Evolutionary conservation across 192 early-diverging fungal genomes (phyloP).

Genomic region (Backusella tarrabulga): DNA sequence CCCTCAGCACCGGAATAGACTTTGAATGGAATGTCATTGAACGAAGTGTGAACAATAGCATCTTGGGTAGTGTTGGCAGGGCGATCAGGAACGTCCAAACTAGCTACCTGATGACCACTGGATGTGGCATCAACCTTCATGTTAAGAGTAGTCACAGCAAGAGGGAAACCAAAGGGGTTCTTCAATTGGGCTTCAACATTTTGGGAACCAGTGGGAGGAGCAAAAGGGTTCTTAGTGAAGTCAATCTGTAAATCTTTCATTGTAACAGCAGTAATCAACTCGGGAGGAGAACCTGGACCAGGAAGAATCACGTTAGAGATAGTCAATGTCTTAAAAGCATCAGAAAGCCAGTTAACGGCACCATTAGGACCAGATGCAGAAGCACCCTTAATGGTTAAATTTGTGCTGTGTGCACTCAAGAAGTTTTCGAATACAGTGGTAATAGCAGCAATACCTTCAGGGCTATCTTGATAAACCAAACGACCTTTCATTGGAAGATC

Average conservation of each 20-base stretch:
- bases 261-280: slow-evolving; percentile 38
- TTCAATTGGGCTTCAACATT: slow-evolving; percentile 40
- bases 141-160: slow-evolving; percentile 42
- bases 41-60: slow-evolving; percentile 22
- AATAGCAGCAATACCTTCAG: slow-evolving; percentile 44
- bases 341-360: slow-evolving; percentile 35
- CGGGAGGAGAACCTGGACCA: slow-evolving; percentile 26
- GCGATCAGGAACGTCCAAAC: slow-evolving; percentile 22
- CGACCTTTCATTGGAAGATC: slow-evolving; percentile 48
- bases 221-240: slow-evolving; percentile 46
- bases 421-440: slow-evolving; percentile 51
- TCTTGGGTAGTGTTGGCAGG: slow-evolving; percentile 19
- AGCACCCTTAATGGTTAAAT: slow-evolving; percentile 28
- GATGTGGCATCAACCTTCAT: slow-evolving; percentile 39
- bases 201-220: slow-evolving; percentile 43
- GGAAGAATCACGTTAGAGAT: slow-evolving; percentile 34
- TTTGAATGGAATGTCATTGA: slow-evolving; percentile 33
- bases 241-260: slow-evolving; percentile 48
- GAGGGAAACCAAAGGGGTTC: slow-evolving; percentile 43
- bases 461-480: slow-evolving; percentile 46
- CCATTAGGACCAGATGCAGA: slow-evolving; percentile 35
- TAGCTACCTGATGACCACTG: slow-evolving; percentile 23
- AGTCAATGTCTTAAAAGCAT: slow-evolving; percentile 46
- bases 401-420: slow-evolving; percentile 37
- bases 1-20: slow-evolving; percentile 22